A percentile compares a stretch with the other conserved stretches of the same genome.
phyloP scores from a whole-genome alignment of 2,329 filamentous ascomycete genomes.

The Colletotrichum falcatum region DNA sequence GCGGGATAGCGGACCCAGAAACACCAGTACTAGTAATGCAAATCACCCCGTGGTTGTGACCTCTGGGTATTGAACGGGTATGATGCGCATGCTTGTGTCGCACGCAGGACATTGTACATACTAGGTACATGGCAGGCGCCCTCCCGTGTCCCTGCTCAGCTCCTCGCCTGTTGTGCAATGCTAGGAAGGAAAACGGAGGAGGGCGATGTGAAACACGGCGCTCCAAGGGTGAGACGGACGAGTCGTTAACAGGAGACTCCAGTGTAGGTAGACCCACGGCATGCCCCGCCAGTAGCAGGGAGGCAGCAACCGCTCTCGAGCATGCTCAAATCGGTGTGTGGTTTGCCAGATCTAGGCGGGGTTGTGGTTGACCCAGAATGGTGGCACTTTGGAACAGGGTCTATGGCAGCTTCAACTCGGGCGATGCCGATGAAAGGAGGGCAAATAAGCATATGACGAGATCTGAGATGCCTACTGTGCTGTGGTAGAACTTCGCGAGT shows the following conservation, averaged over 20 bases:
- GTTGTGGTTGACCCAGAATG: constrained; percentile 15
- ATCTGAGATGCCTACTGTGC: constrained; percentile 10
- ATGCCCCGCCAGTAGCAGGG: constrained; percentile 10
- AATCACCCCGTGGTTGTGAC: constrained; percentile 1
- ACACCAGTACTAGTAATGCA: constrained; percentile 29
- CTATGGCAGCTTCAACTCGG: constrained; percentile 23
- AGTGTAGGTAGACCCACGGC: constrained; percentile 20
- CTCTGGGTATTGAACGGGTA: constrained; percentile 11
- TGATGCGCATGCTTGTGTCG: constrained; percentile 17
- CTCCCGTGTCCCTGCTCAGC: constrained; percentile 2
- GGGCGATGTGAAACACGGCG: constrained; percentile 35
- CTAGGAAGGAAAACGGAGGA: constrained; percentile 25
- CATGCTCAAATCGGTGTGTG: constrained; percentile 15
- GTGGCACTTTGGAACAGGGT: constrained; percentile 21
- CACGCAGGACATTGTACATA: constrained; percentile 12
- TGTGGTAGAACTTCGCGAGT: constrained; percentile 5
- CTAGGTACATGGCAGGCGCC: not conserved
- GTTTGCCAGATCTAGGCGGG: constrained; percentile 12
- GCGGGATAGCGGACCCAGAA: constrained; percentile 21
- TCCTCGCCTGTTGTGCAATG: constrained; percentile 8
- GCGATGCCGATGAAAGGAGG: constrained; percentile 26
- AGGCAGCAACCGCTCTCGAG: constrained; percentile 8
- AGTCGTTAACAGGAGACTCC: constrained; percentile 34
- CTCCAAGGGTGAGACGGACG: constrained; percentile 27
- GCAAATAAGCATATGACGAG: not conserved